phyloP scores from a whole-genome alignment of 768 basidiomycete genomes.

The Infundibulicybe gibba region DNA sequence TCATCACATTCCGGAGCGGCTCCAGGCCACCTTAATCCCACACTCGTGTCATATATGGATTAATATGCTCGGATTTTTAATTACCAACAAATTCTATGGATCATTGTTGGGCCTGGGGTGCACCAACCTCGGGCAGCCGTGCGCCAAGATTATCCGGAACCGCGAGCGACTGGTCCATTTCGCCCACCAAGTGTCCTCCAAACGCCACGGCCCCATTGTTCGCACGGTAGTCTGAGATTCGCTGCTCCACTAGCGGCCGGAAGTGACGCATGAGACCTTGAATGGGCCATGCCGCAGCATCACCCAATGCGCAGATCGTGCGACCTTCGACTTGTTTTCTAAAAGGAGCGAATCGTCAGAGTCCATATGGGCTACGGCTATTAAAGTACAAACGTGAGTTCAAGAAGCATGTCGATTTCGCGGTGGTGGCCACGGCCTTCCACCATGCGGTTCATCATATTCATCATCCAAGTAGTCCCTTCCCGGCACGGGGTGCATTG shows the following conservation, averaged over 20 bases:
- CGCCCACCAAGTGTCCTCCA: constrained; percentile 72
- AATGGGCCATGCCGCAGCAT: constrained; percentile 98
- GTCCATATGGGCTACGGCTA: neutral
- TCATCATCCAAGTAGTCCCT: constrained; percentile 99
- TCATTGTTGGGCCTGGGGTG: constrained; percentile 7
- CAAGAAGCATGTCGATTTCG: constrained; percentile 98
- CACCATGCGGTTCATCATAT: constrained; percentile 98
- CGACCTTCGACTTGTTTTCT: constrained; percentile 97
- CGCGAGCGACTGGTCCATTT: constrained; percentile 68
- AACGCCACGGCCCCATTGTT: constrained; percentile 83
- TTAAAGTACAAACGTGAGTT: constrained; percentile 67
- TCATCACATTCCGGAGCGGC: too few relatives aligned
- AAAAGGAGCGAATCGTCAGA: constrained; percentile 4
- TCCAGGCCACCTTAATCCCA: too few relatives aligned
- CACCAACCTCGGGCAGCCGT: constrained; percentile 31
- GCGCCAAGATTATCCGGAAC: constrained; percentile 74
- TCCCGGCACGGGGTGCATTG: constrained; percentile 95
- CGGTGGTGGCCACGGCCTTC: constrained; percentile 87
- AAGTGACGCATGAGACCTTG: constrained; percentile 98
- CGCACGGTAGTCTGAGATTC: constrained; percentile 75
- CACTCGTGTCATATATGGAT: too few relatives aligned
- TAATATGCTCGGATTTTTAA: constrained; percentile 3
- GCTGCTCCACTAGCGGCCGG: constrained; percentile 90
- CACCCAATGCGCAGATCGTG: constrained; percentile 95
- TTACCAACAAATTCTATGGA: neutral